These are phyloP conservation scores for Prosopis cineraria DNA, from an alignment of 306 rosid species.

Conservation along the genomic window DNA sequence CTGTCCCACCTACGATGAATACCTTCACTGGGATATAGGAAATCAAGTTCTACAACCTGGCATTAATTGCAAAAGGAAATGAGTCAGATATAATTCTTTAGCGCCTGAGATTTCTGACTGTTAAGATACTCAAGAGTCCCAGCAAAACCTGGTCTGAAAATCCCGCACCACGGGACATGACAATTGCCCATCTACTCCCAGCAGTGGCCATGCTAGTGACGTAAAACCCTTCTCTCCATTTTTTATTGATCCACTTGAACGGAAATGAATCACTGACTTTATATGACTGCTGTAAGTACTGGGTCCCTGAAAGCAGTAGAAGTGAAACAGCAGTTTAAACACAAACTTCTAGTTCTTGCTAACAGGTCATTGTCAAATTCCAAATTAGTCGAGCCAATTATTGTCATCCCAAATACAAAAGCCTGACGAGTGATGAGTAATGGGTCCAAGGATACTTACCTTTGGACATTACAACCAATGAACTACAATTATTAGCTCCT, in stretches of 20 bases:
- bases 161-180: slow-evolving; percentile 82
- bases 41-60: slow-evolving; percentile 83
- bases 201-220: slow-evolving; percentile 84
- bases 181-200: slow-evolving; percentile 73
- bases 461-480: slow-evolving; percentile 79
- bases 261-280: slow-evolving; percentile 82
- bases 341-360: background rate
- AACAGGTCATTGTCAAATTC: background rate
- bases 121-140: background rate
- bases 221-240: slow-evolving; percentile 76
- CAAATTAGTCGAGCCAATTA: slow-evolving; percentile 8
- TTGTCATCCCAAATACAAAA: background rate
- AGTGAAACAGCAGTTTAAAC: background rate
- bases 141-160: slow-evolving; percentile 66
- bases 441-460: slow-evolving; percentile 44
- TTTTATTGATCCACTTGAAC: slow-evolving; percentile 78
- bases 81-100: slow-evolving; percentile 2
- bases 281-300: slow-evolving; percentile 71
- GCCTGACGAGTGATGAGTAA: background rate
- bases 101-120: background rate
- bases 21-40: slow-evolving; percentile 83
- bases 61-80: background rate
- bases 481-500: slow-evolving; percentile 70
- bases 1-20: slow-evolving; percentile 71
- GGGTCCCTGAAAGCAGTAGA: slow-evolving; percentile 50